Base-by-base conservation (phyloP, 768 basidiomycete species). In the Candolleomyces efflorescens region DNA sequence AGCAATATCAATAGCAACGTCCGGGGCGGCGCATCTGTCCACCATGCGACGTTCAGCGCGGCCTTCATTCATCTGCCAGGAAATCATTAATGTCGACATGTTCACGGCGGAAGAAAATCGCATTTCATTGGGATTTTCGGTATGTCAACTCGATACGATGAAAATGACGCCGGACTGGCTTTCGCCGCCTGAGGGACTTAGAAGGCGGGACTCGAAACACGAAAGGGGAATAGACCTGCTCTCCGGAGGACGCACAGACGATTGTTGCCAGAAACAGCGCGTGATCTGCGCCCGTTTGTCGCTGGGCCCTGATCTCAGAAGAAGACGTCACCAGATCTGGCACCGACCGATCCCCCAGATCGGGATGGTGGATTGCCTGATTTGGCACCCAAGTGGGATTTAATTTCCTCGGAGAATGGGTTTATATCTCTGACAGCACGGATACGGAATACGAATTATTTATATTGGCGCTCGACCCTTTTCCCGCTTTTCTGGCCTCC, bases 271-370 rank as follows among this genome's bases (percentile, higher is more conserved):
- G 32, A 32, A 32, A 36, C n/a, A 20, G 11, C 39, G 18, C 39
- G 50, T 58, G 56, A 58, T 58, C 56, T 58, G 56, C 50, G 54
- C 51, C 22, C 15, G 47, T 18, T 49, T 67, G 6, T 62, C 57
- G 15, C 58, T 65, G 37, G 60, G 56, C 20, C 45, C 64, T 20
- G 61, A 57, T 47, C 46, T 65, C 9, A 58, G 63, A 37, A 15
- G 49, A 32, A 32, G 18, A 36, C 51, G n/a, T 46, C 44, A 44
- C 39, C 22, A 46, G 56, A 58, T 58, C 50, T 53, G 36, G 50
- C 17, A 24, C 18, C 32, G 20, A 22, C 37, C 47, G 53, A 38
- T 44, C 37, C 44, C 36, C 56, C 56, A 48, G 50, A 58, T 58
- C 50, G 49, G 50, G 56, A 52, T 27, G 50, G 38, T 11, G 18